A percentile compares a stretch with the other conserved stretches of the same genome.
Evolutionary conservation across 2,329 filamentous ascomycete genomes (phyloP).

Genomic region (Phaeosphaeria sp.): DNA sequence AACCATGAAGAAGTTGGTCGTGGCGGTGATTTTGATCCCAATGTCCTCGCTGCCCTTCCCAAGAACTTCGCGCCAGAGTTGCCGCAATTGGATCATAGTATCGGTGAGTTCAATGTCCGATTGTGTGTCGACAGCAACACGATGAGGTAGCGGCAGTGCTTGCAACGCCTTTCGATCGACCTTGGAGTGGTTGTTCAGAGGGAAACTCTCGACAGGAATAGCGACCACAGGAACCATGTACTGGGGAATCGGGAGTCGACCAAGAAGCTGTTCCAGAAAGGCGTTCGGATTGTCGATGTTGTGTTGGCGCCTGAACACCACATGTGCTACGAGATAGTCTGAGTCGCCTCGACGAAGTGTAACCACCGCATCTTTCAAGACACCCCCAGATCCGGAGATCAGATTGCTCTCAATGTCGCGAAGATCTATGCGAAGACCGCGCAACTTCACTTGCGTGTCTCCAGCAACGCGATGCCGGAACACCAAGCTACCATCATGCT

Average conservation of each 20-base stretch:
- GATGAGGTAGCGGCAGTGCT: neutral
- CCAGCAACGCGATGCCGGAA: conserved; percentile 17
- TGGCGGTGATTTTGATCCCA: neutral
- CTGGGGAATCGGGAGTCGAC: neutral
- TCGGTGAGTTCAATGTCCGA: neutral
- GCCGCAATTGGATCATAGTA: neutral
- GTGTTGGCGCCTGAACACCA: neutral
- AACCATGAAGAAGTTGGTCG: neutral
- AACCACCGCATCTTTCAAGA: conserved; percentile 34
- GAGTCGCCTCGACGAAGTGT: conserved; percentile 15
- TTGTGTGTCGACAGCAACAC: neutral
- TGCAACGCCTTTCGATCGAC: neutral
- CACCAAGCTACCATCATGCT: conserved; percentile 41
- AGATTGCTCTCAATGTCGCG: conserved; percentile 52
- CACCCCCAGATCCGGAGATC: conserved; percentile 24
- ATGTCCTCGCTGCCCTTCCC: neutral
- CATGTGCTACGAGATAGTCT: neutral
- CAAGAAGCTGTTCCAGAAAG: neutral
- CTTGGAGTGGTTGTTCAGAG: neutral
- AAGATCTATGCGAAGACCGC: conserved; percentile 56
- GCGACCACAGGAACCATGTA: neutral
- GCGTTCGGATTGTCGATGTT: neutral
- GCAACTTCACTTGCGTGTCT: conserved; percentile 57
- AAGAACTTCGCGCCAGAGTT: neutral
- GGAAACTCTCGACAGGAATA: neutral